Conservation (phyloP, 1,139 yeast species). For the Pichia sp. region DNA sequence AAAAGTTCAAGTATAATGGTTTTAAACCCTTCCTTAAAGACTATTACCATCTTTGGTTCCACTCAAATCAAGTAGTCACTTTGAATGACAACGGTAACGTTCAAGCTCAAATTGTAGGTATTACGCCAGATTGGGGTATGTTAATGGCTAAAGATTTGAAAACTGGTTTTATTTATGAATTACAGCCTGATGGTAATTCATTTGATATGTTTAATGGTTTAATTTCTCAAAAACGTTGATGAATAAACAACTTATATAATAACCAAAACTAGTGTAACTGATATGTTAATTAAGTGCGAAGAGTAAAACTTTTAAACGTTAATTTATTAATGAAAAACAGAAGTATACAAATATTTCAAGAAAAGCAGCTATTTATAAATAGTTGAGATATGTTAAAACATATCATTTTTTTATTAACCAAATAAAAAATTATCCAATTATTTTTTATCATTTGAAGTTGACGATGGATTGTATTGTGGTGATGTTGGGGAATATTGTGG, state of each 20-base stretch:
- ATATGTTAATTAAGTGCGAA: background rate
- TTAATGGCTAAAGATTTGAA: slow-evolving; percentile 65
- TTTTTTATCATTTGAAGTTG: slow-evolving; percentile 23
- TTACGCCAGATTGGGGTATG: slow-evolving; percentile 78
- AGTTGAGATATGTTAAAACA: background rate
- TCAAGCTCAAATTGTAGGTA: slow-evolving; percentile 68
- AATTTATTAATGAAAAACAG: slow-evolving; percentile 13
- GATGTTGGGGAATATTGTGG: slow-evolving; percentile 66
- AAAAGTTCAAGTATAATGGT: slow-evolving; percentile 57
- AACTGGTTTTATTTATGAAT: slow-evolving; percentile 52
- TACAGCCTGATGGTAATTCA: slow-evolving; percentile 97
- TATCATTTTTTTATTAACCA: background rate
- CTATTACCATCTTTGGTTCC: slow-evolving; percentile 86
- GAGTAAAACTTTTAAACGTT: slow-evolving; percentile 11
- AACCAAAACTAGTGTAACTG: background rate
- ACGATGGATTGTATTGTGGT: slow-evolving; percentile 34
- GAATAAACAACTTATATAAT: background rate
- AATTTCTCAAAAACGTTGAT: slow-evolving; percentile 55
- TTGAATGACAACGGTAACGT: slow-evolving; percentile 39
- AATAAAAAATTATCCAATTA: slow-evolving; percentile 1
- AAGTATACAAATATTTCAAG: slow-evolving; percentile 14
- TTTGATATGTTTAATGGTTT: slow-evolving; percentile 92
- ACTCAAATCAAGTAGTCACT: slow-evolving; percentile 56
- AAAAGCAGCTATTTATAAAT: slow-evolving; percentile 12
- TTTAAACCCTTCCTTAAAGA: slow-evolving; percentile 61